A percentile compares a stretch with the other conserved stretches of the same genome.
These are phyloP conservation scores for Pulveroboletus ravenelii DNA, from an alignment of 768 basidiomycete genomes.

Conservation along the genomic window DNA sequence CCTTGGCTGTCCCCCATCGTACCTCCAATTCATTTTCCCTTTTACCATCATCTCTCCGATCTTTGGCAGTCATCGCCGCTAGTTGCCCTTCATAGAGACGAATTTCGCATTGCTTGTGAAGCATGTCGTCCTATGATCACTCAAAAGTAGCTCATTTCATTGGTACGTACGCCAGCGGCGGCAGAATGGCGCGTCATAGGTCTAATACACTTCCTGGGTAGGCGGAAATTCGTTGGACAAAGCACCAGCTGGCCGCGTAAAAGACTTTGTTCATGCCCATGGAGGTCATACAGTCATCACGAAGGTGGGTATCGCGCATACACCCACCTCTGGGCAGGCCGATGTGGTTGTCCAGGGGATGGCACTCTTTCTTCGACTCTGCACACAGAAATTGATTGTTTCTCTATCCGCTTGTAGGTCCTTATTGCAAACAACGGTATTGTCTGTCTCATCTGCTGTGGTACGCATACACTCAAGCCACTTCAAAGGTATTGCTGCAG, in stretches of 20 bases:
- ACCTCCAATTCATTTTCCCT: slow-evolving; percentile 6
- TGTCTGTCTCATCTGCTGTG: slow-evolving; percentile 7
- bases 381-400: slow-evolving; percentile 4
- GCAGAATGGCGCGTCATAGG: slow-evolving; percentile 5
- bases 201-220: slow-evolving; percentile 30
- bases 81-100: slow-evolving; percentile 5
- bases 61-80: slow-evolving; percentile 6
- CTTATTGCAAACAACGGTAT: slow-evolving; percentile 97
- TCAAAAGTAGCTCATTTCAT: slow-evolving; percentile 61
- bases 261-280: slow-evolving; percentile 85
- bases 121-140: slow-evolving; percentile 45
- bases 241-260: slow-evolving; percentile 71
- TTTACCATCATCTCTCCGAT: slow-evolving; percentile 16
- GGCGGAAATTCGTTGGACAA: slow-evolving; percentile 91
- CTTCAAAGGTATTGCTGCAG: slow-evolving; percentile 87
- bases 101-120: slow-evolving; percentile 6
- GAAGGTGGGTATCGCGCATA: slow-evolving; percentile 56
- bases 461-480: slow-evolving; percentile 22
- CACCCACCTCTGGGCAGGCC: slow-evolving; percentile 9
- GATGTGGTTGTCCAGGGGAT: neutral
- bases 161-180: slow-evolving; percentile 34
- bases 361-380: neutral
- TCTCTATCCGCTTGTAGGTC: slow-evolving; percentile 47
- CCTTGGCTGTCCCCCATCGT: slow-evolving; percentile 8
- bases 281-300: slow-evolving; percentile 99